A percentile compares a stretch with the other conserved stretches of the same genome.
Conservation (phyloP, 2,329 filamentous ascomycete species). For the Clarireedia paspali region DNA sequence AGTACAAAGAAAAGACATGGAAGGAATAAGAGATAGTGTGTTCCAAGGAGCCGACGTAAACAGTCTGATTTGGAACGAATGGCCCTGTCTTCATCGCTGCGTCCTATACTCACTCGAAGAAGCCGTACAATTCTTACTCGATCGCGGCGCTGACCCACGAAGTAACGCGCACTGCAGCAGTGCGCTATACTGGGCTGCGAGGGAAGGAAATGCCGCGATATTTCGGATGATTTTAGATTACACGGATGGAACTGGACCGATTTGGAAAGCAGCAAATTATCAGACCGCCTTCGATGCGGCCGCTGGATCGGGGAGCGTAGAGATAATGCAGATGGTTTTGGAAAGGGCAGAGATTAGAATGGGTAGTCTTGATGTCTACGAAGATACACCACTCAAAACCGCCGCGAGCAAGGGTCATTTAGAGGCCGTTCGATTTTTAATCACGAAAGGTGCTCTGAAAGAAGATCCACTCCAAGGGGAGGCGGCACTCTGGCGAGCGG, state of each 20-base stretch:
- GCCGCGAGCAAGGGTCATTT: conserved; percentile 9
- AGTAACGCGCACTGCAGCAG: conserved; percentile 9
- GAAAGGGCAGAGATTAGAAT: conserved; percentile 13
- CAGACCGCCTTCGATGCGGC: conserved; percentile 13
- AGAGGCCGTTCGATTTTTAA: conserved; percentile 16
- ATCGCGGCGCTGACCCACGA: conserved; percentile 17
- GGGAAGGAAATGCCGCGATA: conserved; percentile 22
- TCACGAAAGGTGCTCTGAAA: conserved; percentile 13
- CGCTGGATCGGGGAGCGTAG: conserved; percentile 13
- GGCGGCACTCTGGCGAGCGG: conserved; percentile 8
- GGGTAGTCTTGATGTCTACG: conserved; percentile 9
- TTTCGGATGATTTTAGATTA: conserved; percentile 30
- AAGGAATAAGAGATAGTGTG: conserved; percentile 10
- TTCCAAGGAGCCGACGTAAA: conserved; percentile 16
- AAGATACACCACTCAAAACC: conserved; percentile 8
- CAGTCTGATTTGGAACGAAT: conserved; percentile 11
- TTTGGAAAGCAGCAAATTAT: conserved; percentile 24
- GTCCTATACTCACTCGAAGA: conserved; percentile 17
- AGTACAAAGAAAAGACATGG: conserved; percentile 7
- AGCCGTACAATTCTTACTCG: conserved; percentile 17
- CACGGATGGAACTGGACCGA: conserved; percentile 33
- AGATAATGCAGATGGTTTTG: conserved; percentile 14
- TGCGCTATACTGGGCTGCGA: conserved; percentile 19
- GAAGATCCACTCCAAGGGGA: conserved; percentile 10
- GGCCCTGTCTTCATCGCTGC: conserved; percentile 16